Evolutionary conservation across 2,329 filamentous ascomycete genomes (phyloP), one percentile per base, ranked within the genome.

Genomic region (Trichoderma guizhouense): DNA sequence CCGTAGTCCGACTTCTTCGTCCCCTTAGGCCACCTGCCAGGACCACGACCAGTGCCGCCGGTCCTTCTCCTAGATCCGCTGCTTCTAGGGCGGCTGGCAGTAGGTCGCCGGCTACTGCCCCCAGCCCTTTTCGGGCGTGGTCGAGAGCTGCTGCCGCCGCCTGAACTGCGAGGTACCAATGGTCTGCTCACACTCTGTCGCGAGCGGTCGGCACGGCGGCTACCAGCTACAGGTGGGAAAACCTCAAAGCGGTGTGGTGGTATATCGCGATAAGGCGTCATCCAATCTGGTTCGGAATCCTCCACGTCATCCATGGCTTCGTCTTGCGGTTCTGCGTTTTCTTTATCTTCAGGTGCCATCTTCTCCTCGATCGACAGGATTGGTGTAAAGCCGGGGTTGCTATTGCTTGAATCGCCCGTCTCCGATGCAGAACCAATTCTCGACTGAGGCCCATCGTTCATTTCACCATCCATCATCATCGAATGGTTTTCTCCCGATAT

Each of bases 231-330:
- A 0, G 91, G 88, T 9, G 93, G 93, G 77, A 93, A 95, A 53
- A 96, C 89, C 76, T 94, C 91, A 79, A 94, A 97, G 39, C 93
- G 88, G 2, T 85, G 89, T 0, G 90, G 84, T 3, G 92, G 92
- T 30, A 96, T 92, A 62, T 83, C 81, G 15, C 82, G 82, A 76
- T 90, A 90, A 2, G 83, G 78, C 4, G 79, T 76, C 12, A 79
- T 77, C 88, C 88, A 90, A 53, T 81, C 77, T 8, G 80, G 78
- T 30, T 81, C 78, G 2, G 71, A 74, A 3, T 76, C 73, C 12
- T 76, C 73, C 12, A 74, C 77, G 39, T 81, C 77, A 30, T 76
- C 73, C 76, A 78, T 79, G 15, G 73, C 68, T 18, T 78, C 72
- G 67, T 79, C 77, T 36, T 77, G 73, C 1, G 75, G 72, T 5